A percentile compares a stretch with the other conserved stretches of the same genome.
Conservation (phyloP, 1,284 basidiomycete genomes). For the Leccinum pachyderme region DNA sequence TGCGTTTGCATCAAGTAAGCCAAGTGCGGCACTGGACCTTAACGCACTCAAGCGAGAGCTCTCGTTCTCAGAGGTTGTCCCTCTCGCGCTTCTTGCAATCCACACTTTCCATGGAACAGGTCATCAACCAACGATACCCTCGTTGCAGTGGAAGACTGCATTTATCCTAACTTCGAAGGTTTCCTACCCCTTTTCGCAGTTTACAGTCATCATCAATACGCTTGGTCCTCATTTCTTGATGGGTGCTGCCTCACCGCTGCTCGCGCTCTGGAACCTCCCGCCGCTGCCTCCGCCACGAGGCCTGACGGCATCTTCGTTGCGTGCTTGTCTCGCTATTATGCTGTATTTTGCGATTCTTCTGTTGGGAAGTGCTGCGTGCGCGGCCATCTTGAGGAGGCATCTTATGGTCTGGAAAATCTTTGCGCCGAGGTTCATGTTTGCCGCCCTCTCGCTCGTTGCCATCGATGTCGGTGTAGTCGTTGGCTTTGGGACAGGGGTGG, state of each 20-base stretch:
- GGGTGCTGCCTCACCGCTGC: conserved; percentile 64
- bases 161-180: conserved; percentile 75
- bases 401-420: conserved; percentile 99
- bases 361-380: conserved; percentile 70
- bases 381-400: conserved; percentile 81
- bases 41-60: conserved; percentile 15
- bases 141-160: conserved; percentile 95
- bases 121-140: conserved; percentile 86
- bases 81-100: conserved; percentile 73
- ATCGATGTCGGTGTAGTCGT: conserved; percentile 58
- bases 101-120: conserved; percentile 87
- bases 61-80: conserved; percentile 65
- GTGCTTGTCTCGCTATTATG: conserved; percentile 57
- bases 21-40: conserved; percentile 34
- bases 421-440: conserved; percentile 90
- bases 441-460: conserved; percentile 50
- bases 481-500: conserved; percentile 41
- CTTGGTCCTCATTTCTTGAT: conserved; percentile 71
- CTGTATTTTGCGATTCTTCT: conserved; percentile 70
- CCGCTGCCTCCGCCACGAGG: conserved; percentile 40
- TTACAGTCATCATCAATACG: conserved; percentile 82
- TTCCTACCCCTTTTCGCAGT: conserved; percentile 72
- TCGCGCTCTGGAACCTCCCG: conserved; percentile 88
- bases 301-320: conserved; percentile 37
- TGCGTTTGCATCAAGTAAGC: conserved; percentile 45